Conservation (phyloP, 176 grass and related monocot species). For the Echinochloa phyllopogon region DNA sequence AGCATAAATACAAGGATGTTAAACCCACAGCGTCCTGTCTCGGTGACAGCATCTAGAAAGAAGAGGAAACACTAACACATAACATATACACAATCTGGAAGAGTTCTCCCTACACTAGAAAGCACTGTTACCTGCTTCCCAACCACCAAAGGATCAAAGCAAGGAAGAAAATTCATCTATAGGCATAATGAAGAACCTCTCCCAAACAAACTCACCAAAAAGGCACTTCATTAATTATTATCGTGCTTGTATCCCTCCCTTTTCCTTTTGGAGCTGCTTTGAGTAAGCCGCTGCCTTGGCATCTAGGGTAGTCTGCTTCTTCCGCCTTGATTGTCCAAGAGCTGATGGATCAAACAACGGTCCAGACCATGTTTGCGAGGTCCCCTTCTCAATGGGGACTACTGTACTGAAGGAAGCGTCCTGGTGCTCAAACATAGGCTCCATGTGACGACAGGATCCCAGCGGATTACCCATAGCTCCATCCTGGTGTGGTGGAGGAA, state of each 20-base stretch:
- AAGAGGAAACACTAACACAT: conserved; percentile 31
- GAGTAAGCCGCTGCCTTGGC: conserved; percentile 53
- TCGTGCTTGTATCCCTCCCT: conserved; percentile 22
- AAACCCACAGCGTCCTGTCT: not conserved
- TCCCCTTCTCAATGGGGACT: conserved; percentile 52
- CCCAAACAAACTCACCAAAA: not conserved
- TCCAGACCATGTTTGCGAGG: conserved; percentile 54
- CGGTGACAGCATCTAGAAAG: conserved; percentile 12
- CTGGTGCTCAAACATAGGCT: conserved; percentile 50
- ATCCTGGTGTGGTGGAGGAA: conserved; percentile 60
- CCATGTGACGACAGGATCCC: conserved; percentile 47
- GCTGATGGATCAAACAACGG: conserved; percentile 42
- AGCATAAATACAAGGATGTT: conserved; percentile 28
- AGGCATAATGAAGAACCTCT: not conserved
- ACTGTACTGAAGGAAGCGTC: conserved; percentile 58
- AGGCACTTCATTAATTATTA: conserved; percentile 1
- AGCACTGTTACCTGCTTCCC: not conserved
- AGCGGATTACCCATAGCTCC: conserved; percentile 55
- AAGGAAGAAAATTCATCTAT: conserved; percentile 19
- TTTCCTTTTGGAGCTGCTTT: conserved; percentile 52
- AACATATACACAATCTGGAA: conserved; percentile 48
- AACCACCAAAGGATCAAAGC: not conserved
- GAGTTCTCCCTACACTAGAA: conserved; percentile 30
- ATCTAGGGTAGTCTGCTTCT: conserved; percentile 48
- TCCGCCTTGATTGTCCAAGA: conserved; percentile 42